Percentiles rank a stretch among this genome's conserved stretches.
These are phyloP conservation scores for Astrothelium macrocarpum DNA, from an alignment of 495 filamentous ascomycete genomes.

Conservation along the genomic window DNA sequence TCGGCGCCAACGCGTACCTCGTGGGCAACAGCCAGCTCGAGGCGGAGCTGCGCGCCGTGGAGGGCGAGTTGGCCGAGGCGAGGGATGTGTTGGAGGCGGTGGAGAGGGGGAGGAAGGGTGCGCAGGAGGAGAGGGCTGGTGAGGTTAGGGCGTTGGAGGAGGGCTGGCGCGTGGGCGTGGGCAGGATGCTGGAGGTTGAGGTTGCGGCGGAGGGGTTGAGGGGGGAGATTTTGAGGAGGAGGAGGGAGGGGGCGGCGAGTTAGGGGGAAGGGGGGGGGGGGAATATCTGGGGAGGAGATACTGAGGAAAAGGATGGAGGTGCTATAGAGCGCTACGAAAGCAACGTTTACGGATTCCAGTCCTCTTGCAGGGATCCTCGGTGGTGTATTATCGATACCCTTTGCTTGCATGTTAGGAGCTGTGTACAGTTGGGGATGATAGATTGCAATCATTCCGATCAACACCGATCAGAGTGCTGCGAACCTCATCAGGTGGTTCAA, in stretches of 20 bases:
- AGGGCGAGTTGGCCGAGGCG: slow-evolving; percentile 61
- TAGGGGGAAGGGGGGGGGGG: neutral
- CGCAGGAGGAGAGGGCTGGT: slow-evolving; percentile 57
- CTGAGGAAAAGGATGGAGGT: neutral
- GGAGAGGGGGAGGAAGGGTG: slow-evolving; percentile 57
- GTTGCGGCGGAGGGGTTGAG: slow-evolving; percentile 62
- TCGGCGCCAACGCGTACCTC: slow-evolving; percentile 87
- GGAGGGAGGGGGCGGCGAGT: slow-evolving; percentile 29
- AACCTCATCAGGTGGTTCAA: too few species aligned
- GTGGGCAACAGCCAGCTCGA: slow-evolving; percentile 73
- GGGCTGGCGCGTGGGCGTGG: slow-evolving; percentile 42
- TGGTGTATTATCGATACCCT: too few species aligned
- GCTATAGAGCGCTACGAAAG: neutral
- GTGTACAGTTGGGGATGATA: neutral
- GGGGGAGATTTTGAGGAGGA: slow-evolving; percentile 50
- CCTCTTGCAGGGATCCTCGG: neutral
- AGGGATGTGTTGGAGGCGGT: slow-evolving; percentile 58
- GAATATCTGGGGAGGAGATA: neutral
- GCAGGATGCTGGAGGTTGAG: slow-evolving; percentile 51
- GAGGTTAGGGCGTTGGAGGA: slow-evolving; percentile 63
- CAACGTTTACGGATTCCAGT: neutral
- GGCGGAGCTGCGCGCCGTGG: slow-evolving; percentile 57
- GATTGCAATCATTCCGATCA: too few species aligned
- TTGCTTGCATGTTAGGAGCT: neutral
- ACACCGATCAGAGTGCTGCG: too few species aligned